Evolutionary conservation across 2,329 filamentous ascomycete genomes (phyloP).

Genomic region (Cercospora sesami): DNA sequence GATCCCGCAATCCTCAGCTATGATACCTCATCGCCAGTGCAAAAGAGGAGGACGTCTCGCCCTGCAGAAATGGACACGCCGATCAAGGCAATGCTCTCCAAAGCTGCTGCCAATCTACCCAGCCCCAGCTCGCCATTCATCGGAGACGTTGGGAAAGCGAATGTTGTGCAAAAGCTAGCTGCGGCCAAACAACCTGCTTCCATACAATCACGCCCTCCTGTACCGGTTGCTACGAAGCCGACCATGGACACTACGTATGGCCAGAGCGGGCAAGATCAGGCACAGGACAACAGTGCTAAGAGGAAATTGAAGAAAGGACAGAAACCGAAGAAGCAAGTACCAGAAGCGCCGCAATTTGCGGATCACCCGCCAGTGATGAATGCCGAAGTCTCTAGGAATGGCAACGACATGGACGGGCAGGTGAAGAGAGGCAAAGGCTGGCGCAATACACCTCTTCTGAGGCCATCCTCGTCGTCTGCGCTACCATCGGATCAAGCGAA

Average conservation of each 20-base stretch:
- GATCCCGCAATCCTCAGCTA: slow-evolving; percentile 82
- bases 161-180: slow-evolving; percentile 30
- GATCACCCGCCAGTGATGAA: slow-evolving; percentile 39
- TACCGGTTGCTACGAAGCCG: slow-evolving; percentile 15
- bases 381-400: slow-evolving; percentile 40
- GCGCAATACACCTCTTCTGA: slow-evolving; percentile 66
- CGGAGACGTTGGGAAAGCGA: slow-evolving; percentile 33
- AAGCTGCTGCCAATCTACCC: slow-evolving; percentile 40
- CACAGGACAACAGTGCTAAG: slow-evolving; percentile 43
- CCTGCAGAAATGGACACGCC: slow-evolving; percentile 43
- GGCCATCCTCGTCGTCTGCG: slow-evolving; percentile 57
- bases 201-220: slow-evolving; percentile 8
- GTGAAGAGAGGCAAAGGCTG: slow-evolving; percentile 61
- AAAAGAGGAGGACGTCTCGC: slow-evolving; percentile 26
- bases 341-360: slow-evolving; percentile 19
- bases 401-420: slow-evolving; percentile 41
- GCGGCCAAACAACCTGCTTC: slow-evolving; percentile 17
- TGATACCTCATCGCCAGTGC: slow-evolving; percentile 39
- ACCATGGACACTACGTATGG: slow-evolving; percentile 8
- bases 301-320: slow-evolving; percentile 50
- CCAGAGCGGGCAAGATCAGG: slow-evolving; percentile 16
- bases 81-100: slow-evolving; percentile 43
- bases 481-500: slow-evolving; percentile 24
- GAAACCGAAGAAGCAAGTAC: slow-evolving; percentile 40
- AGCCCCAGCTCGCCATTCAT: slow-evolving; percentile 43